These are phyloP conservation scores for Globisporangium viniferum DNA, from an alignment of 352 stramenopile genomes.

Conservation along the genomic window DNA sequence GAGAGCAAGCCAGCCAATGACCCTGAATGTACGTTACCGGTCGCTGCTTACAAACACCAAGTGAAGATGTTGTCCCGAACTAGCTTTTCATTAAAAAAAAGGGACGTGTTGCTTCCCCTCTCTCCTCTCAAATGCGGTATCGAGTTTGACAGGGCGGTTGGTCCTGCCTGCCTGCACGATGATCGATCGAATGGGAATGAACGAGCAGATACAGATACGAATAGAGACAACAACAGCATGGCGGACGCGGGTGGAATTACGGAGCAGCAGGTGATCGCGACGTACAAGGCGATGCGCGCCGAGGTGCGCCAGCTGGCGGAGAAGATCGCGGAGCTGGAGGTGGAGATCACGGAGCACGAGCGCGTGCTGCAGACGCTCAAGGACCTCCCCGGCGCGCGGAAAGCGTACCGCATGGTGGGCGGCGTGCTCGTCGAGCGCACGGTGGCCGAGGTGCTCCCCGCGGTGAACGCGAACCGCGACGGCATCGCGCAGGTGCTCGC, in stretches of 20 bases:
- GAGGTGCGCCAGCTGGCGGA: conserved; percentile 82
- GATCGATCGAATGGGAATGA: background rate
- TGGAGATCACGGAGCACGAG: conserved; percentile 82
- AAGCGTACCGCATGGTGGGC: conserved; percentile 95
- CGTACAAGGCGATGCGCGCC: conserved; percentile 83
- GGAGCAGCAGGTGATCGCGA: conserved; percentile 84
- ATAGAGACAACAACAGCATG: conserved; percentile 23
- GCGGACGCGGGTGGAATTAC: conserved; percentile 50
- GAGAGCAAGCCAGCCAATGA: conserved; percentile 56
- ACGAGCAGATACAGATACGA: background rate
- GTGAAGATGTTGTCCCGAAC: conserved; percentile 12
- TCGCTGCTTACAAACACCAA: conserved; percentile 47
- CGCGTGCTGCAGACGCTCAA: conserved; percentile 82
- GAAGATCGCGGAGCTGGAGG: conserved; percentile 83
- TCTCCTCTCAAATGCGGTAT: background rate
- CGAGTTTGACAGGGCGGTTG: conserved; percentile 11
- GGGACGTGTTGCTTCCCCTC: background rate
- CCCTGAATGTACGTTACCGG: conserved; percentile 84
- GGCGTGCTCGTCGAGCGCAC: conserved; percentile 96
- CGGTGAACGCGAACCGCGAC: conserved; percentile 81
- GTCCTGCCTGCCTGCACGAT: background rate
- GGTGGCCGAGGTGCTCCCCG: conserved; percentile 93
- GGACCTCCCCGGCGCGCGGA: conserved; percentile 63
- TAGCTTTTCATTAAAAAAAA: background rate
- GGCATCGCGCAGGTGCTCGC: conserved; percentile 72